Evolutionary conservation across 1,284 basidiomycete genomes (phyloP).

Genomic region (Fomitopsis pinicola): DNA sequence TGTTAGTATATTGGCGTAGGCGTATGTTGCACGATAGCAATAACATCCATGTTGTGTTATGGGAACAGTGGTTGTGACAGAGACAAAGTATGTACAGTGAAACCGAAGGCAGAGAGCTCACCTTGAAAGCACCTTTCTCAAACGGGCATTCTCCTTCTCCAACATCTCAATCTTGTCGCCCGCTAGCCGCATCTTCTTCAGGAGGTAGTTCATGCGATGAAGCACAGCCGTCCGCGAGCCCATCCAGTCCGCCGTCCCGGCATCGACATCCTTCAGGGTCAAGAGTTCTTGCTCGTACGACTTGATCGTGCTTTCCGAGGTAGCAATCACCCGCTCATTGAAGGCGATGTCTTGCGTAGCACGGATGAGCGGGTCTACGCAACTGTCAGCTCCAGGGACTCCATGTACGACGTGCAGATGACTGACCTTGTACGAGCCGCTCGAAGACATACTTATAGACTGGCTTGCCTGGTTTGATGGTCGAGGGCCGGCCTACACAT

Average conservation of each 20-base stretch:
- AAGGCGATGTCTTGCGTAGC: slow-evolving; percentile 80
- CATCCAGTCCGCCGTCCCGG: slow-evolving; percentile 43
- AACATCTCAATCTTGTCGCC: slow-evolving; percentile 63
- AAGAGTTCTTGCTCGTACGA: slow-evolving; percentile 76
- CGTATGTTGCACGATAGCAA: background rate
- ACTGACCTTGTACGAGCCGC: slow-evolving; percentile 69
- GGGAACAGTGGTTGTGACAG: background rate
- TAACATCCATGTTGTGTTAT: background rate
- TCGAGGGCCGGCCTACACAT: slow-evolving; percentile 73
- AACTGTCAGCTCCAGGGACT: background rate
- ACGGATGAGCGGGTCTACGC: slow-evolving; percentile 71
- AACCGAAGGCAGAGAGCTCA: background rate
- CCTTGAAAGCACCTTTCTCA: slow-evolving; percentile 51
- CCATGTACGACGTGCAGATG: background rate
- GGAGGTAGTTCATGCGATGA: slow-evolving; percentile 63
- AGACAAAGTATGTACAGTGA: background rate
- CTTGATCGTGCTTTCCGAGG: slow-evolving; percentile 63
- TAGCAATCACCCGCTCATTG: slow-evolving; percentile 71
- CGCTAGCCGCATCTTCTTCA: slow-evolving; percentile 71
- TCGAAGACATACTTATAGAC: slow-evolving; percentile 86
- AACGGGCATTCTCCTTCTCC: slow-evolving; percentile 64
- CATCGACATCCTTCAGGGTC: slow-evolving; percentile 59
- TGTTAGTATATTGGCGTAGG: slow-evolving; percentile 1
- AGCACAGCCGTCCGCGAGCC: slow-evolving; percentile 48
- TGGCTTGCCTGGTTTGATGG: slow-evolving; percentile 87